phyloP scores from a whole-genome alignment of 805 yeast genomes.

The Zygosaccharomyces bailii region DNA sequence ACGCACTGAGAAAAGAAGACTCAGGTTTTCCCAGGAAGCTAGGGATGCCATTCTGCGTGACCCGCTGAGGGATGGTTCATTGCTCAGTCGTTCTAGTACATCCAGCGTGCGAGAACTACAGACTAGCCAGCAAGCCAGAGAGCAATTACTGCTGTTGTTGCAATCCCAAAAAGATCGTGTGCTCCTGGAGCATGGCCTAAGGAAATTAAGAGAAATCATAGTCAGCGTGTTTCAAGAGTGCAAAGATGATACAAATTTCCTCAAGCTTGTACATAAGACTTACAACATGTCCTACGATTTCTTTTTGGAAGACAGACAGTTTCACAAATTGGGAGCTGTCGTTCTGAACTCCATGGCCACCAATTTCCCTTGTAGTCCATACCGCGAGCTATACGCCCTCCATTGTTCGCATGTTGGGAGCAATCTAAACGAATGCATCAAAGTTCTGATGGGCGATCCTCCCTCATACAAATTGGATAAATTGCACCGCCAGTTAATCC shows the following conservation, averaged over 20 bases:
- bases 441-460: neutral
- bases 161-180: conserved; percentile 23
- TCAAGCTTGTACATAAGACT: conserved; percentile 17
- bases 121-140: conserved; percentile 42
- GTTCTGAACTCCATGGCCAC: conserved; percentile 19
- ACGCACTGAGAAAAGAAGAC: conserved; percentile 30
- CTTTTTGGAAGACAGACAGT: conserved; percentile 14
- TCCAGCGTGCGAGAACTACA: conserved; percentile 37
- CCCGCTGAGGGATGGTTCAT: conserved; percentile 42
- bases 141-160: conserved; percentile 40
- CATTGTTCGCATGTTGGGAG: conserved; percentile 22
- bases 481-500: conserved; percentile 1
- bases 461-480: neutral
- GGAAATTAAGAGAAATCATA: conserved; percentile 28
- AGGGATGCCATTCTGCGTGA: conserved; percentile 23
- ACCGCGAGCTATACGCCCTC: conserved; percentile 8
- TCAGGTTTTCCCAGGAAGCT: conserved; percentile 35
- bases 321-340: conserved; percentile 16
- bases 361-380: conserved; percentile 6
- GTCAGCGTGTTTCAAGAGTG: conserved; percentile 19
- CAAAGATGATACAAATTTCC: conserved; percentile 15
- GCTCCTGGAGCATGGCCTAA: conserved; percentile 35
- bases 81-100: conserved; percentile 60
- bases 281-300: conserved; percentile 21
- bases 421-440: conserved; percentile 17